These are phyloP conservation scores for Tillandsia fasciculata DNA, from an alignment of 176 grass and related monocot genomes.

Conservation along the genomic window DNA sequence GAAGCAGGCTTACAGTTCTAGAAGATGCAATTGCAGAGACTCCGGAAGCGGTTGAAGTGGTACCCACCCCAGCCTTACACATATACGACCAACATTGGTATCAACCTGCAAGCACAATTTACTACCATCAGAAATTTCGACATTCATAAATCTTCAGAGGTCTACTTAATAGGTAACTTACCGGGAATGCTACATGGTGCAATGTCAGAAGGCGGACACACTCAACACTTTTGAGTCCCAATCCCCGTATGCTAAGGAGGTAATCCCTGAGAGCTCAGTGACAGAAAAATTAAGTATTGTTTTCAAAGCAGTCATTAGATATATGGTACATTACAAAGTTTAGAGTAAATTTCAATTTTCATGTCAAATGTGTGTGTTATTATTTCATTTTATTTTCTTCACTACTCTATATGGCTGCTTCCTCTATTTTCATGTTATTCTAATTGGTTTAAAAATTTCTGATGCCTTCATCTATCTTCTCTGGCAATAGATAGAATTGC, in stretches of 20 bases:
- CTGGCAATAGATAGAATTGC: too few relatives aligned
- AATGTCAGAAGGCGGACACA: slow-evolving; percentile 89
- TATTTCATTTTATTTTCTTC: too few relatives aligned
- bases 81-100: slow-evolving; percentile 95
- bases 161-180: slow-evolving; percentile 36
- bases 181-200: slow-evolving; percentile 89
- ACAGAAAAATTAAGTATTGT: neutral
- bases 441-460: too few relatives aligned
- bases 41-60: slow-evolving; percentile 92
- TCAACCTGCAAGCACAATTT: slow-evolving; percentile 54
- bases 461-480: too few relatives aligned
- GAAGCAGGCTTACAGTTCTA: slow-evolving; percentile 65
- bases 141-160: slow-evolving; percentile 2
- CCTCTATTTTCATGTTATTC: too few relatives aligned
- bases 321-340: neutral
- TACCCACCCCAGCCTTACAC: slow-evolving; percentile 94
- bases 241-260: slow-evolving; percentile 82
- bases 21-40: slow-evolving; percentile 83
- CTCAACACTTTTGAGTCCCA: slow-evolving; percentile 98
- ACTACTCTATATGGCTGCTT: too few relatives aligned
- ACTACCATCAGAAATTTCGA: slow-evolving; percentile 1
- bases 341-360: too few relatives aligned
- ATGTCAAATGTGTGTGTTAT: too few relatives aligned
- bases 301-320: neutral
- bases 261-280: slow-evolving; percentile 61